phyloP scores from a whole-genome alignment of 1,284 basidiomycete genomes.

The Sporisorium reilianum region DNA sequence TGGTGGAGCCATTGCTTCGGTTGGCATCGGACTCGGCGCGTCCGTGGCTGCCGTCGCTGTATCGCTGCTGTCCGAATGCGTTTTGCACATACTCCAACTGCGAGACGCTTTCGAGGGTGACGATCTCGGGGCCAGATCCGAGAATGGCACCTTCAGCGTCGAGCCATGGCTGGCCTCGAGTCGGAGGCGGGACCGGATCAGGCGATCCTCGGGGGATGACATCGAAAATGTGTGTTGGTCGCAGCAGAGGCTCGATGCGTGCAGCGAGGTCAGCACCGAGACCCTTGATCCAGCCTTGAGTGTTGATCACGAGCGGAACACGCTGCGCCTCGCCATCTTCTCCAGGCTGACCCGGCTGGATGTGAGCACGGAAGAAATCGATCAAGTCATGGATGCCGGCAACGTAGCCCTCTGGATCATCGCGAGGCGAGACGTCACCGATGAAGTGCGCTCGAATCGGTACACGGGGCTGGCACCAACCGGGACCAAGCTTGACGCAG shows the following conservation, averaged over 20 bases:
- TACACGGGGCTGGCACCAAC: constrained; percentile 72
- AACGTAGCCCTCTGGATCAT: constrained; percentile 84
- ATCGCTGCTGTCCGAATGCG: constrained; percentile 16
- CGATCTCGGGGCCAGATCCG: constrained; percentile 28
- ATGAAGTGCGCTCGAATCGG: constrained; percentile 85
- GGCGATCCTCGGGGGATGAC: constrained; percentile 30
- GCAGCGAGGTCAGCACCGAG: constrained; percentile 84
- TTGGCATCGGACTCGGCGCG: neutral
- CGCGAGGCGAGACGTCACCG: constrained; percentile 82
- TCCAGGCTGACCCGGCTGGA: constrained; percentile 21
- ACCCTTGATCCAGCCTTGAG: constrained; percentile 96
- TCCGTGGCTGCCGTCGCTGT: neutral
- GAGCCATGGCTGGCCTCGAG: constrained; percentile 31
- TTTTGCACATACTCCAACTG: constrained; percentile 34
- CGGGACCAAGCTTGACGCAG: constrained; percentile 48
- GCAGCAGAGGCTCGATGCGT: constrained; percentile 78
- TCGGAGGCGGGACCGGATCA: constrained; percentile 12
- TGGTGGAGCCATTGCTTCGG: constrained; percentile 7
- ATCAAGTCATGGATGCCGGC: constrained; percentile 78
- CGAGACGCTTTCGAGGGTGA: constrained; percentile 36
- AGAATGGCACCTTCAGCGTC: constrained; percentile 42
- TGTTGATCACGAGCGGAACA: constrained; percentile 88
- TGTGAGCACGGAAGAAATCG: constrained; percentile 72
- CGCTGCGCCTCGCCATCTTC: constrained; percentile 7
- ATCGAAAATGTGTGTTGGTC: constrained; percentile 78